These are phyloP conservation scores for Gossypium trilobum DNA, from an alignment of 441 rosid species.

Conservation along the genomic window DNA sequence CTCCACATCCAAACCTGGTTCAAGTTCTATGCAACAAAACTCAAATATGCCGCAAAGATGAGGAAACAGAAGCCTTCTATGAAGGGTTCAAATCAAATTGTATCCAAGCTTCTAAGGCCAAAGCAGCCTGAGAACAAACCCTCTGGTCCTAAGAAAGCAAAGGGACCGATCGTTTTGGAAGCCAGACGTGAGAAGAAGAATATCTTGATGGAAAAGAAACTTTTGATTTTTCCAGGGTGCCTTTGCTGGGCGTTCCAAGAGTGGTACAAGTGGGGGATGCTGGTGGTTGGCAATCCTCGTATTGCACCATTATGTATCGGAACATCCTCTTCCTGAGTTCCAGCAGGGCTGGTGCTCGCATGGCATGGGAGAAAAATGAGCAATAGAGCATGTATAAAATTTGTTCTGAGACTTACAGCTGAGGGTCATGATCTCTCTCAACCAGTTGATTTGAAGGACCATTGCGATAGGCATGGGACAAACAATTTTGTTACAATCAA, in stretches of 20 bases:
- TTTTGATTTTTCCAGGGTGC: no score
- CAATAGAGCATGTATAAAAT: no score
- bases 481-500: constrained; percentile 48
- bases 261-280: no score
- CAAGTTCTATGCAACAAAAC: constrained; percentile 25
- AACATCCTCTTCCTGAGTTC: no score
- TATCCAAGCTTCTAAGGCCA: constrained; percentile 26
- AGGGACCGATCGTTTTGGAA: constrained; percentile 28
- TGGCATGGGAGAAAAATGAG: no score
- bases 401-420: constrained; percentile 33
- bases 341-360: no score
- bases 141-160: constrained; percentile 24
- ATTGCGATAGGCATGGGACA: constrained; percentile 62
- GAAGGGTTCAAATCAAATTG: constrained; percentile 21
- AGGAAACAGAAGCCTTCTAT: constrained; percentile 27
- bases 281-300: no score
- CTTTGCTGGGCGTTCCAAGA: no score
- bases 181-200: constrained; percentile 37
- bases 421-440: constrained; percentile 44
- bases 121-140: constrained; percentile 36
- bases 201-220: no score
- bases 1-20: constrained; percentile 19
- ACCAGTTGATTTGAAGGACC: constrained; percentile 49
- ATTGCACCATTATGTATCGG: no score
- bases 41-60: constrained; percentile 18